Percentiles rank a stretch among this genome's conserved stretches.
phyloP scores from a whole-genome alignment of 768 basidiomycete species.

The Leucosporidium scottii region DNA sequence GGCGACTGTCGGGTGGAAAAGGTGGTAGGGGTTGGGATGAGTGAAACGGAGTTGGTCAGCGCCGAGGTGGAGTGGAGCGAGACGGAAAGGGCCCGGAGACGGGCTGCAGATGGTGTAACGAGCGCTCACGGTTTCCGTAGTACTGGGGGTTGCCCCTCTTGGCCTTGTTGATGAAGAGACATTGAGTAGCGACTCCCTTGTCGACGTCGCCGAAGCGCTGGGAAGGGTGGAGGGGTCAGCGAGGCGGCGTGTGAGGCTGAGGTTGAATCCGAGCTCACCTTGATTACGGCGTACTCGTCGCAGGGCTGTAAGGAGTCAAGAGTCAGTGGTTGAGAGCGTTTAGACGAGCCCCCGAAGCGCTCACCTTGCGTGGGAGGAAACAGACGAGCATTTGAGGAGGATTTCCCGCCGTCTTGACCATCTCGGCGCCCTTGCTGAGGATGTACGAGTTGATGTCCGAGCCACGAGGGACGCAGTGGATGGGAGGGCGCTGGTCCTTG shows the following conservation, averaged over 20 bases:
- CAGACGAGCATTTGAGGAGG: conserved; percentile 10
- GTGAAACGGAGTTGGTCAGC: no score
- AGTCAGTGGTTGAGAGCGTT: no score
- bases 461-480: conserved; percentile 11
- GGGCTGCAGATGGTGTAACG: no score
- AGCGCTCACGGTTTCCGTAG: neutral
- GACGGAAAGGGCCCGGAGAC: no score
- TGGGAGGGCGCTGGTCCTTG: neutral
- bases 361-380: conserved; percentile 15
- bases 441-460: conserved; percentile 1
- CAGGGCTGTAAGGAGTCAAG: conserved; percentile 3
- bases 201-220: conserved; percentile 23
- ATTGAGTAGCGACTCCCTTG: conserved; percentile 32
- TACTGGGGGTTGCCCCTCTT: conserved; percentile 19
- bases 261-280: neutral
- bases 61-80: no score
- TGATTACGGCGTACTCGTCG: conserved; percentile 1
- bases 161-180: conserved; percentile 31
- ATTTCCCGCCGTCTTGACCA: neutral
- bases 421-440: neutral
- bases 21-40: neutral
- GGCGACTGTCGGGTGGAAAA: conserved; percentile 14
- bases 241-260: neutral
- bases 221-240: conserved; percentile 3
- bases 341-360: neutral